phyloP scores from a whole-genome alignment of 805 yeast species.

The Metschnikowia picachoensis region DNA sequence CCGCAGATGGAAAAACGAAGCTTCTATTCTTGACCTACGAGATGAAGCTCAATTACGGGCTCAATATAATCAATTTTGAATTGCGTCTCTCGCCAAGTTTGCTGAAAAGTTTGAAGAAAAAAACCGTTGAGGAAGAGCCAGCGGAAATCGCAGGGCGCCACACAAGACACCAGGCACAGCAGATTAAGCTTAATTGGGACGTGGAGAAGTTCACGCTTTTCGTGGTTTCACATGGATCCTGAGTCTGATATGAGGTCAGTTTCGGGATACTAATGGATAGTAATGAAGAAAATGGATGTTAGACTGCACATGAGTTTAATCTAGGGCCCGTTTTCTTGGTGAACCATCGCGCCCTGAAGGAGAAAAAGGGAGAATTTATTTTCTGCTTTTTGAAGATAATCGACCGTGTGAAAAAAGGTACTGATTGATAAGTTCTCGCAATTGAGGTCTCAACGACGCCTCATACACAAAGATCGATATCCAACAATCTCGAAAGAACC shows the following conservation, averaged over 20 bases:
- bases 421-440: too few species aligned
- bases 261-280: too few species aligned
- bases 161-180: conserved; percentile 44
- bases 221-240: conserved; percentile 23
- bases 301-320: too few species aligned
- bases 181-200: conserved; percentile 43
- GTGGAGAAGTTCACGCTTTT: conserved; percentile 38
- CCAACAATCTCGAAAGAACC: too few species aligned
- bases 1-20: conserved; percentile 13
- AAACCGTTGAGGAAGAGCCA: conserved; percentile 23
- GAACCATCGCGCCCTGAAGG: too few species aligned
- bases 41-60: conserved; percentile 43
- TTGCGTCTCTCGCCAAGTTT: conserved; percentile 40
- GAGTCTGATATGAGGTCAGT: background rate
- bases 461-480: too few species aligned
- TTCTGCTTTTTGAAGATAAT: too few species aligned
- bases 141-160: conserved; percentile 36
- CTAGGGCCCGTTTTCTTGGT: too few species aligned
- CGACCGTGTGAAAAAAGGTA: too few species aligned
- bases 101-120: conserved; percentile 34
- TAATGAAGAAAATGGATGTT: too few species aligned
- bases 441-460: too few species aligned
- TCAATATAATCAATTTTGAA: conserved; percentile 42
- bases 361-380: too few species aligned
- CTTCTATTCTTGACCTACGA: conserved; percentile 31